Percentiles rank a stretch among this genome's conserved stretches.
phyloP scores from a whole-genome alignment of 1,284 basidiomycete species.

The Microbotryum violaceum region DNA sequence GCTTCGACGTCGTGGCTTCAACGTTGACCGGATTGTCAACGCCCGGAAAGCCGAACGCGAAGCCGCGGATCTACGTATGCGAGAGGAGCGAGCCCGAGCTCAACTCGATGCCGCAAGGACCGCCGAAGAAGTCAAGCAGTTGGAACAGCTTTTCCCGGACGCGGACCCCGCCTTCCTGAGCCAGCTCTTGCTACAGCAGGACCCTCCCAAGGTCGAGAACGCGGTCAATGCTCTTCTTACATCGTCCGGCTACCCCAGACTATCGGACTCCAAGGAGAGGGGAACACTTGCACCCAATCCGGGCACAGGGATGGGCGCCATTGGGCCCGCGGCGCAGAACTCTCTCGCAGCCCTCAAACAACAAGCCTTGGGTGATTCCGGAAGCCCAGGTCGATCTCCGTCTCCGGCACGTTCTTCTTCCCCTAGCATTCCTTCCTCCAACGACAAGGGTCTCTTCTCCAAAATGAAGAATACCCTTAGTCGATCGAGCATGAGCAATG shows the following conservation, averaged over 20 bases:
- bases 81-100: conserved; percentile 35
- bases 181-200: conserved; percentile 33
- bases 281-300: no score
- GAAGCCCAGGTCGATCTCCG: no score
- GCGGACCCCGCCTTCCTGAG: conserved; percentile 37
- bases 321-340: no score
- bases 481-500: neutral
- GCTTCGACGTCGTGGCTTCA: conserved; percentile 76
- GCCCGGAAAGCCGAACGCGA: conserved; percentile 69
- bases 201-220: conserved; percentile 36
- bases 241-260: conserved; percentile 32
- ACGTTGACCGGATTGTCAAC: conserved; percentile 84
- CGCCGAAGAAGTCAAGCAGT: conserved; percentile 20
- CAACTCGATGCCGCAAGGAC: conserved; percentile 24
- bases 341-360: no score
- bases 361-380: no score
- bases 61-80: conserved; percentile 46
- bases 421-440: no score
- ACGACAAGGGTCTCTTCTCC: conserved; percentile 22
- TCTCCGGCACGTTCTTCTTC: no score
- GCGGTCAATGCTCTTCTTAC: conserved; percentile 37
- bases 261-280: neutral
- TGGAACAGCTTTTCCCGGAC: conserved; percentile 40
- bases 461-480: conserved; percentile 17
- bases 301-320: no score